Evolutionary conservation across 2,329 filamentous ascomycete genomes (phyloP).

Genomic region (Pseudogymnoascus sp.): DNA sequence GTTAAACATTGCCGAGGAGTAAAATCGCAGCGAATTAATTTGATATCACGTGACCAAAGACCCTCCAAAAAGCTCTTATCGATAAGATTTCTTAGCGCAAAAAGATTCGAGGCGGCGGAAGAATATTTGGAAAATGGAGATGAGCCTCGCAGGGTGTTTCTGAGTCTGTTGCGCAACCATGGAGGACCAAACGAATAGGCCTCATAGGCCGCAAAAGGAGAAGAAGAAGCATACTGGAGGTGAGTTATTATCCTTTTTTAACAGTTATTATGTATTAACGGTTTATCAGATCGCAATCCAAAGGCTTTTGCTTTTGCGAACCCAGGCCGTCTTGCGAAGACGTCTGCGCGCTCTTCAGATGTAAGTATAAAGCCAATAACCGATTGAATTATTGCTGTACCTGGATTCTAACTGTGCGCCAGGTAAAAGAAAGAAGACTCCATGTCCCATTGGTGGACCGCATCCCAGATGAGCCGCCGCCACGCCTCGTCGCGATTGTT

Average conservation of each 20-base stretch:
- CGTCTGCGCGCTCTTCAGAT: slow-evolving; percentile 46
- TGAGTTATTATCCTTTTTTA: slow-evolving; percentile 27
- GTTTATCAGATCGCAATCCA: slow-evolving; percentile 27
- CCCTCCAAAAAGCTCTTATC: slow-evolving; percentile 7
- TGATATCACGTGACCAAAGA: background rate
- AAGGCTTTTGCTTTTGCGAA: slow-evolving; percentile 33
- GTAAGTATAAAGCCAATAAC: slow-evolving; percentile 30
- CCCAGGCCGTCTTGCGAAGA: slow-evolving; percentile 30
- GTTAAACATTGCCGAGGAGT: slow-evolving; percentile 7
- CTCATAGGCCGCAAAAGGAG: slow-evolving; percentile 81
- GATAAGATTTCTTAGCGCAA: slow-evolving; percentile 9
- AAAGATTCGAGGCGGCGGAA: slow-evolving; percentile 5
- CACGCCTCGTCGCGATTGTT: slow-evolving; percentile 86
- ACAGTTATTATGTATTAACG: slow-evolving; percentile 13
- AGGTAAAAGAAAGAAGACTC: slow-evolving; percentile 91
- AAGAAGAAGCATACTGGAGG: slow-evolving; percentile 71
- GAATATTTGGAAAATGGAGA: slow-evolving; percentile 10
- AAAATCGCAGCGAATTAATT: background rate
- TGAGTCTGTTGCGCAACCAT: slow-evolving; percentile 38
- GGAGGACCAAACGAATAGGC: slow-evolving; percentile 77
- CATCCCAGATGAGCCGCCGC: slow-evolving; percentile 88
- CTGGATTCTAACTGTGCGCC: slow-evolving; percentile 12
- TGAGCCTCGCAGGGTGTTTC: slow-evolving; percentile 7
- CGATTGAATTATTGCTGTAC: slow-evolving; percentile 12
- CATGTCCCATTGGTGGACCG: slow-evolving; percentile 97